Base-by-base conservation (phyloP, 108 stramenopile genomes). In the Nitzschia palea region DNA sequence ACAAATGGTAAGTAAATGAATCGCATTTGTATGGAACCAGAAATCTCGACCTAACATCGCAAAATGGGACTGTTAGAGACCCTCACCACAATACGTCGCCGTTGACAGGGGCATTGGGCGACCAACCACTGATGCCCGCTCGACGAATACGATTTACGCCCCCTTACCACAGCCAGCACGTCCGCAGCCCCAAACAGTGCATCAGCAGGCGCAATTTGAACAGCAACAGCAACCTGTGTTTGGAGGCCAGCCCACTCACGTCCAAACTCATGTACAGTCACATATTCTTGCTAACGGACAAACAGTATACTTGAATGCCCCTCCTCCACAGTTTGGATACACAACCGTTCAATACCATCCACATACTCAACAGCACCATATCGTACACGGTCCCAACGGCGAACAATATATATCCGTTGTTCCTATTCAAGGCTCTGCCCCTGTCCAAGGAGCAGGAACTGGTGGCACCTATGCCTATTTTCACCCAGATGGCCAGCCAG, bases 381-480 rank as follows among this genome's bases (percentile, higher is more conserved):
- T 80, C 10, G 48, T 64, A 10, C 78, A 77, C 15, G 31, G 33
- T 27, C 44, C 62, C 20, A 35, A 57, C 43, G 58, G 48, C 26
- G 75, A 81, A 26, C 84, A 84, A 57, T 89, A 82, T 58, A 65
- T 89, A 27, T 78, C 83, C 3, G 68, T 89, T 31, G 76, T 89
- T 30, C 86, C 89, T 18, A 77, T 84, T 32, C 85, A 84, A 69
- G 68, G 81, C 27, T 67, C 71, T 2, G 70, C 61, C 12, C 61
- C 25, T 29, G 52, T 57, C n/a, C 58, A 42, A 50, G 44, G 55
- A 6, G 45, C 31, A 18, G 45, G 45, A 2, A 29, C 62, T 17
- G 55, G 70, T 25, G 74, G 85, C n/a, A 56, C 80, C 5, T 84
- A 82, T 62, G 80, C 83, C 29, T 84, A 80, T 34, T 76, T 76